Evolutionary conservation across 176 grass and related monocot species (phyloP), one percentile per base, ranked within the genome.

Genomic region (Oropetium thomaeum): DNA sequence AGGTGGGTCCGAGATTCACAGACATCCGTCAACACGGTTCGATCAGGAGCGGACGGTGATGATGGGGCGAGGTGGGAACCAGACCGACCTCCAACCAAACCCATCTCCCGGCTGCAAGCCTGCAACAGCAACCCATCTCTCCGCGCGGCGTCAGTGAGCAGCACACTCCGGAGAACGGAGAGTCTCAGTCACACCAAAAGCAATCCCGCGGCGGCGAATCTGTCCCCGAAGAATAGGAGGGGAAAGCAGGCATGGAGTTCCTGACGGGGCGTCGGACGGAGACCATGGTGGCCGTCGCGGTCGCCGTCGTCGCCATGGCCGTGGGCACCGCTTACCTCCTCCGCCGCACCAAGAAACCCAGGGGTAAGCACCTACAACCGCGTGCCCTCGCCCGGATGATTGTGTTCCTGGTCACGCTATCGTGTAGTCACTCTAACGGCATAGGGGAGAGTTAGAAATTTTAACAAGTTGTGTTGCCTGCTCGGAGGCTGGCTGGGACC

Each of bases 291-390:
- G 86, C 83, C 44, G 68, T 93, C 72, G 90, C 85, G 29, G 89
- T 93, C 19, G 85, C 93, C 28, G 75, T 81, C 39, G 87, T 53
- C 52, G 90, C 82, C 70, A 82, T 92, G 39, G 87, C 82, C 59
- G 93, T 79, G 20, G 87, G 79, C 34, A 79, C 90, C 44, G 75
- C 67, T 20, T 86, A 83, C 80, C 59, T 90, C 71, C 66, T 88
- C 85, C 61, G 72, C 79, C 81, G 80, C 66, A 76, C 72, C 65
- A 87, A 84, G 44, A 97, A 87, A 59, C 58, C 63, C 30, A 88
- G 68, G 75, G 88, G 91, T 88, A 51, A 63, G 55, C n/a, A n/a
- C n/a, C n/a, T n/a, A n/a, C n/a, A n/a, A n/a, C n/a, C n/a, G n/a
- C n/a, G n/a, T n/a, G n/a, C n/a, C n/a, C n/a, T n/a, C n/a, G n/a